Percentiles rank a stretch among this genome's conserved stretches.
phyloP scores from a whole-genome alignment of 1,284 basidiomycete species.

The Pseudozyma thailandica region DNA sequence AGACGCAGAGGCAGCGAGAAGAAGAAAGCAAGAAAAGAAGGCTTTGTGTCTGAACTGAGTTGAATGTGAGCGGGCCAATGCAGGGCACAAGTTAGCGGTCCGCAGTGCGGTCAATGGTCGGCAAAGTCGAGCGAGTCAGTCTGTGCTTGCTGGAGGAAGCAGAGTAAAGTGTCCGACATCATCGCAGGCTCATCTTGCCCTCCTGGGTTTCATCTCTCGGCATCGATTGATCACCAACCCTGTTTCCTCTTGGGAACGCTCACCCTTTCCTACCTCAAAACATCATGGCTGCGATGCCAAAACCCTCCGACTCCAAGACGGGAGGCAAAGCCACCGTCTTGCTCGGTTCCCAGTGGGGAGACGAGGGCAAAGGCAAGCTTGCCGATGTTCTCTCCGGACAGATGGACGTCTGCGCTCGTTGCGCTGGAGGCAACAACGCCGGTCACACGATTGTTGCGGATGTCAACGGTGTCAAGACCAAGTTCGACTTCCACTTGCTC shows the following conservation, averaged over 20 bases:
- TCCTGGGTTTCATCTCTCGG: constrained; percentile 50
- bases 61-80: too few species aligned
- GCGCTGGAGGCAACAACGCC: constrained; percentile 97
- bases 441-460: constrained; percentile 97
- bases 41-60: background rate
- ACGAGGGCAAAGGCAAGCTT: constrained; percentile 68
- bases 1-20: constrained; percentile 6
- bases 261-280: constrained; percentile 10
- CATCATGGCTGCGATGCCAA: constrained; percentile 65
- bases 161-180: constrained; percentile 9
- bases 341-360: constrained; percentile 67
- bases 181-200: constrained; percentile 18
- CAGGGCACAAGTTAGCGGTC: too few species aligned
- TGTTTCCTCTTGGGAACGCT: constrained; percentile 34
- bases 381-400: constrained; percentile 72
- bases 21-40: background rate
- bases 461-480: constrained; percentile 78
- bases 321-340: constrained; percentile 64
- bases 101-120: too few species aligned
- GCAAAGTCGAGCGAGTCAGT: background rate
- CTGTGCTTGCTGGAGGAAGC: too few species aligned
- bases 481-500: constrained; percentile 93
- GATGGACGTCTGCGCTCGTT: constrained; percentile 91
- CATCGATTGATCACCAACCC: constrained; percentile 56
- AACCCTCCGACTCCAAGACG: constrained; percentile 60